Base-by-base conservation (phyloP, 2,329 filamentous ascomycete genomes). In the Blastomyces gilchristii region DNA sequence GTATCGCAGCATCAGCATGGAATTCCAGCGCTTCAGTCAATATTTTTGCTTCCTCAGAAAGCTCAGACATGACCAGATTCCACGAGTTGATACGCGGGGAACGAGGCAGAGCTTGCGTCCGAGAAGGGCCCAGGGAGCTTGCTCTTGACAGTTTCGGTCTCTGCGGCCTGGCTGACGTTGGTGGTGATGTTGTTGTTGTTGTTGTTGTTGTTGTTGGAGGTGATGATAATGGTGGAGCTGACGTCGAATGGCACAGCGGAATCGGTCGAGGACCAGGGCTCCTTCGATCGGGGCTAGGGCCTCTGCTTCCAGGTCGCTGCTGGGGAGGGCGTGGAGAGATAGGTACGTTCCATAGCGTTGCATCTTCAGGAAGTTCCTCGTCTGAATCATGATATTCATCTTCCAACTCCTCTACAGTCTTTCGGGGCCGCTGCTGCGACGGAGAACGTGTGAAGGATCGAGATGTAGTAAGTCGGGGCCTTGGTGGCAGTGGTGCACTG, bases 21-120 rank as follows among this genome's bases (percentile, higher is more conserved):
- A 79, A 80, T 68, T 86, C 84, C 64, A 87, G 72, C 25, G 81
- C 82, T 65, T 84, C 80, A 1, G 84, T 86, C 63, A 87, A 74
- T 49, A 83, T 80, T 68, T 80, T 80, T 2, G 84, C 84, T 68
- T 87, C 85, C 61, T 82, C 78, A 28, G 84, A 85, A 47, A 87
- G 74, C 66, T 84, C 81, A 1, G 79, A 79, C 71, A 84, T 77
- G 63, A 79, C 82, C 47, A 81, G 77, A 63, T 82, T 82, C 79
- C 85, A 87, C 0, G 83, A 85, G 68, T 83, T 83, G 28, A 82
- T 80, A 39, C 80, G 77, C 52, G 78, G 77, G 58, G 70, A 68
- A 4, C 67, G 65, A 47, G 80, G 77, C 54, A 77, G 75, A 39
- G 37, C 31, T 16, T 64, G 57, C 31, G 61, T 49, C 12, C 58